Evolutionary conservation across 148 eudicot genomes (phyloP).

Genomic region (Oxyria digyna): DNA sequence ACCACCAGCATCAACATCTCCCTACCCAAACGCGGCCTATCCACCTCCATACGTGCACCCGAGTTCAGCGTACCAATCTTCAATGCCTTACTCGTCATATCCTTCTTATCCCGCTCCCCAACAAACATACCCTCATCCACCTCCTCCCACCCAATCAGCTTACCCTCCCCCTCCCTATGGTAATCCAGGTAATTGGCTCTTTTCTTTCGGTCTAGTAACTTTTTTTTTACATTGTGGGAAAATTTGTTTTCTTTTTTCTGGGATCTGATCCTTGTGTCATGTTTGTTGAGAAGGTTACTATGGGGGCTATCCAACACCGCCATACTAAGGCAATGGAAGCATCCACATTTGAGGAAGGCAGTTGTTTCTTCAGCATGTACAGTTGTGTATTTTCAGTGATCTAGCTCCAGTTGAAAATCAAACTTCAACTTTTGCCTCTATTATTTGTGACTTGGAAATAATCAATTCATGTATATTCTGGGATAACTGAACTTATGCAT

Average conservation of each 20-base stretch:
- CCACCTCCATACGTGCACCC: conserved; percentile 20
- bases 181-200: conserved; percentile 23
- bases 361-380: not conserved
- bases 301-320: conserved; percentile 40
- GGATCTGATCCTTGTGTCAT: not conserved
- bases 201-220: not conserved
- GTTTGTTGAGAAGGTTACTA: conserved; percentile 20
- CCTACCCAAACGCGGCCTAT: conserved; percentile 14
- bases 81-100: conserved; percentile 27
- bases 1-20: conserved; percentile 15
- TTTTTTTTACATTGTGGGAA: not conserved
- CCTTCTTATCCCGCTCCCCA: conserved; percentile 29
- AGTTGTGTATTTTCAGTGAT: too few relatives aligned
- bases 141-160: not conserved
- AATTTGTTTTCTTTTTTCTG: not conserved
- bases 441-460: too few relatives aligned
- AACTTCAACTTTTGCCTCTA: too few relatives aligned
- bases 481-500: too few relatives aligned
- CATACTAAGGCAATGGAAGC: conserved; percentile 20
- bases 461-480: too few relatives aligned
- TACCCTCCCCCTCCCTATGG: conserved; percentile 6
- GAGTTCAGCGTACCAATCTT: conserved; percentile 18
- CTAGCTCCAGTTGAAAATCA: too few relatives aligned
- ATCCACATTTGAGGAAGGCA: not conserved
- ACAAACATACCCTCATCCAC: conserved; percentile 26